Percentiles rank a stretch among this genome's conserved stretches.
Evolutionary conservation across 371 early-diverging fungal genomes (phyloP).

Genomic region (Catenaria anguillulae): DNA sequence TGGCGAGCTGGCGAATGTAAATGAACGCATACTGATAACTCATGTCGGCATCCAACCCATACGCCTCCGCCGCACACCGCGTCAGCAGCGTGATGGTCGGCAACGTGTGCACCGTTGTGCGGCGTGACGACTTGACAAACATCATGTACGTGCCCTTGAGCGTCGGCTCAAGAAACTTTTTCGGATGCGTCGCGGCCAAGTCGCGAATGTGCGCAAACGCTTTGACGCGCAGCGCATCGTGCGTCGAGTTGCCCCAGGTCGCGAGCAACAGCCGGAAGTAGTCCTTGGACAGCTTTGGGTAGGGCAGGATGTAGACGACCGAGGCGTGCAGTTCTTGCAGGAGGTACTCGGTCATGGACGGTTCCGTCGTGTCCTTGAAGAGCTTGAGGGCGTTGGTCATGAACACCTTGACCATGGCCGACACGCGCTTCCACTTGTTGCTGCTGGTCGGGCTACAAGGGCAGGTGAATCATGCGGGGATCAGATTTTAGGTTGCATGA

Average conservation of each 20-base stretch:
- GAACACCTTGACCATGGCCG: constrained; percentile 63
- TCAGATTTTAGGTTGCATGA: constrained; percentile 40
- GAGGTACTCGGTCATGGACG: constrained; percentile 61
- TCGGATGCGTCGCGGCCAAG: constrained; percentile 26
- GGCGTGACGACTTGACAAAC: constrained; percentile 58
- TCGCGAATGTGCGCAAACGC: constrained; percentile 65
- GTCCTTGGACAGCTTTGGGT: constrained; percentile 57
- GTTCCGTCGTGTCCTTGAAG: constrained; percentile 58
- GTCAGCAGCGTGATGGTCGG: constrained; percentile 74
- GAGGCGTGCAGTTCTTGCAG: constrained; percentile 60
- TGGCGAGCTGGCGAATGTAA: constrained; percentile 80
- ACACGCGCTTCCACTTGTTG: constrained; percentile 50
- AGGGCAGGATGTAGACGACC: constrained; percentile 60
- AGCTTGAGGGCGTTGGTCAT: constrained; percentile 50
- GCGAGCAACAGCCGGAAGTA: constrained; percentile 46
- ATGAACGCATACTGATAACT: constrained; percentile 84
- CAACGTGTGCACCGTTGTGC: constrained; percentile 60
- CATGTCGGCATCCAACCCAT: constrained; percentile 50
- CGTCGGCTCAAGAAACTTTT: constrained; percentile 30
- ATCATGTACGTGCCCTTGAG: constrained; percentile 62
- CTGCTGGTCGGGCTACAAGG: constrained; percentile 20
- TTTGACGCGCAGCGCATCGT: constrained; percentile 39
- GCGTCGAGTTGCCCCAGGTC: constrained; percentile 4
- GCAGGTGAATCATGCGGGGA: too few species aligned
- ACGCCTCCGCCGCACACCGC: constrained; percentile 72